Evolutionary conservation across 2,329 filamentous ascomycete species (phyloP), one percentile per base, ranked within the genome.

Genomic region (Dothideomycetes sp.): DNA sequence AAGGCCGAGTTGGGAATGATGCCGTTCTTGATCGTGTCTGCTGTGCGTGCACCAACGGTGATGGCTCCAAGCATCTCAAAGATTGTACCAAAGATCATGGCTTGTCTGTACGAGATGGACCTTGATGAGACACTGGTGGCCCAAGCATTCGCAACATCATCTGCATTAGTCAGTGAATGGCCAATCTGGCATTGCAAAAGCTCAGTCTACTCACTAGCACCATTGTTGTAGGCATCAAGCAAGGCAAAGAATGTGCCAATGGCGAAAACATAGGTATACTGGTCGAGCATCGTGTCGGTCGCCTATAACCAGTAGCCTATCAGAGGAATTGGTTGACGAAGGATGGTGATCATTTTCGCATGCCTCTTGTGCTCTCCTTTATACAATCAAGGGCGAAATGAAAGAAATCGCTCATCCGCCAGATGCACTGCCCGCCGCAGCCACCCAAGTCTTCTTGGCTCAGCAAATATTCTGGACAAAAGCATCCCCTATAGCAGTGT

Each of bases 221-320:
- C 75, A 47, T 77, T 79, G 53, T 79, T 80, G 72, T 73, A 81
- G 38, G 75, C 75, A 55, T 80, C 77, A 31, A 81, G 70, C 53
- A 76, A 73, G 44, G 77, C 74, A 57, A 81, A 81, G 43, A 80
- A 68, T 39, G 72, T 75, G 59, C 72, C 75, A 39, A 80, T 69
- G 49, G 73, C 77, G 47, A 80, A 74, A 45, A 80, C 64, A 53
- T 79, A 80, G 57, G 77, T 69, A 46, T 70, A 79, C 50, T 80
- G 66, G 42, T 64, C 61, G 38, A 75, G 54, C 29, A 56, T 52
- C 47, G 50, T 53, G 50, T 57, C 61, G 41, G 24, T n/a, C n/a
- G n/a, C n/a, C n/a, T n/a, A n/a, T n/a, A n/a, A n/a, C n/a, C n/a
- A n/a, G n/a, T n/a, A n/a, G n/a, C n/a, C n/a, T n/a, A n/a, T n/a